phyloP scores from a whole-genome alignment of 306 rosid genomes.

The Notholithocarpus densiflorus region DNA sequence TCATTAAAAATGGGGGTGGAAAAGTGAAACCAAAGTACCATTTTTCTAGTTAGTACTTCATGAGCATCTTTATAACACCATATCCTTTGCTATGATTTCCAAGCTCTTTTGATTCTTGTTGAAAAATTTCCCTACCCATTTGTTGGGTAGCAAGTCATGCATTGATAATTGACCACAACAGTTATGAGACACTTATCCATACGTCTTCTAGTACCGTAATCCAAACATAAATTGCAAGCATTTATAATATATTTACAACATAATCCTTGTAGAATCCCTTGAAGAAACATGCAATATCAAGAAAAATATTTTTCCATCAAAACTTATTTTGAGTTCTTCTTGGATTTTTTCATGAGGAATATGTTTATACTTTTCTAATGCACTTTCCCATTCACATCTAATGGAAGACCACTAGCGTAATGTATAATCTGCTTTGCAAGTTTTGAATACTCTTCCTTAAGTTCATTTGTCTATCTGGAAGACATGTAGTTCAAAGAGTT shows the following conservation, averaged over 20 bases:
- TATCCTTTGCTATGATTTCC: slow-evolving; percentile 10
- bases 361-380: slow-evolving; percentile 6
- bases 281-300: slow-evolving; percentile 20
- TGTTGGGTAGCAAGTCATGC: slow-evolving; percentile 8
- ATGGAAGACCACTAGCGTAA: neutral
- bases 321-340: neutral
- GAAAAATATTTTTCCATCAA: slow-evolving; percentile 17
- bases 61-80: slow-evolving; percentile 15
- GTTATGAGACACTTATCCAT: slow-evolving; percentile 14
- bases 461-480: neutral
- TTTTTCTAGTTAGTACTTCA: slow-evolving; percentile 2
- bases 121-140: slow-evolving; percentile 13
- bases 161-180: slow-evolving; percentile 7
- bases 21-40: slow-evolving; percentile 3
- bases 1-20: no score
- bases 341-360: slow-evolving; percentile 15
- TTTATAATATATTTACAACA: slow-evolving; percentile 4
- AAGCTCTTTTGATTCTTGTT: slow-evolving; percentile 5
- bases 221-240: slow-evolving; percentile 3
- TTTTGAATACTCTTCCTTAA: neutral
- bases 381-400: slow-evolving; percentile 10
- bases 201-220: neutral
- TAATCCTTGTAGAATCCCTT: neutral
- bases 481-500: slow-evolving; percentile 16
- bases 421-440: neutral